phyloP scores from a whole-genome alignment of 208 protist species.

The Leishmania aethiopica region DNA sequence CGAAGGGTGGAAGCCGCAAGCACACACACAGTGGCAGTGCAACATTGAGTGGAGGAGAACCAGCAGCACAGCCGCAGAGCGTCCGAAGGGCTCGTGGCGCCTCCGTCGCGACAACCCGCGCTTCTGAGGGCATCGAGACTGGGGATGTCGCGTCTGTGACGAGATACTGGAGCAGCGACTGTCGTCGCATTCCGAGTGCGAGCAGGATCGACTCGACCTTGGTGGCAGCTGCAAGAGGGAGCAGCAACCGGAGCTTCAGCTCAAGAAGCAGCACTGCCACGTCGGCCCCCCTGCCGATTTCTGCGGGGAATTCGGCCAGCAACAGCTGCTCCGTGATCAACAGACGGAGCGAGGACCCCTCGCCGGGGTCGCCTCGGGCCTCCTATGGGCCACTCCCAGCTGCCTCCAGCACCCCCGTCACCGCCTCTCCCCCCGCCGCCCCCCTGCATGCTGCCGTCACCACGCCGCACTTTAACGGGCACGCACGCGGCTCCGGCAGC shows the following conservation, averaged over 20 bases:
- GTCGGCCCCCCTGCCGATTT: neutral
- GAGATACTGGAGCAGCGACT: neutral
- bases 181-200: neutral
- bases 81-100: neutral
- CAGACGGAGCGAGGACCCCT: neutral
- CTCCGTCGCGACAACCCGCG: neutral
- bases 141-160: neutral
- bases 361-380: conserved; percentile 1
- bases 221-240: neutral
- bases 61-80: neutral
- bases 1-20: neutral
- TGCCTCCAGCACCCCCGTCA: conserved; percentile 19
- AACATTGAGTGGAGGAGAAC: neutral
- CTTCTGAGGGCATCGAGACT: neutral
- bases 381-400: neutral
- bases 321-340: neutral
- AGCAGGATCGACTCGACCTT: neutral
- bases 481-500: conserved; percentile 4
- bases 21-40: neutral
- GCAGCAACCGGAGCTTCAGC: neutral
- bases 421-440: conserved; percentile 12
- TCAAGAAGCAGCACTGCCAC: neutral
- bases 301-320: neutral
- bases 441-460: conserved; percentile 13
- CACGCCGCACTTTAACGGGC: conserved; percentile 14